Evolutionary conservation across 495 filamentous ascomycete genomes (phyloP), one percentile per base, ranked within the genome.

Genomic region (Penicillium steckii): DNA sequence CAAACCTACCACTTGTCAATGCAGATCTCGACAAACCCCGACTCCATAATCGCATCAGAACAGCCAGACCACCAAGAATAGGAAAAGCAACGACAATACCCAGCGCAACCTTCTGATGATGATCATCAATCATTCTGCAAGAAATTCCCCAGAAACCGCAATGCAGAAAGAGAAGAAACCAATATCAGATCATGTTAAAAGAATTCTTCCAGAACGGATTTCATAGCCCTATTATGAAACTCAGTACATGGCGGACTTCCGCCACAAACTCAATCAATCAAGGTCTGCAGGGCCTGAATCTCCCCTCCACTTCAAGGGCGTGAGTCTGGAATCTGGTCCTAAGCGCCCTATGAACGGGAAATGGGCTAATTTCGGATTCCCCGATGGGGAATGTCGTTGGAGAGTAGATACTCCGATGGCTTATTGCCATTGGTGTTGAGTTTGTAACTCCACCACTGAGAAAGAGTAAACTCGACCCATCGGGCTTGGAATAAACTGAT

Each of bases 41-140:
- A 54, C 74, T 72, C 50, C 72, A 78, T 9, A 71, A 56, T 24
- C 77, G 66, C 27, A 76, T 51, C 21, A 68, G 32, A 26, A 80
- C 62, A 6, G 76, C 63, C 22, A 78, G 50, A 1, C 76, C 68
- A 12, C 74, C 72, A 5, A 81, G 51, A 13, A 68, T 62, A 9
- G 76, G 67, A 40, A 81, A 80, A 42, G 72, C 71, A 44, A 79
- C 64, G 23, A 74, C 71, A 49, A 81, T 61, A 19, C 68, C 73
- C 40, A 79, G 60, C 10, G 74, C 76, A 25, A 66, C 66, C 22
- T 59, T 67, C 53, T 81, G 78, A 1, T 56, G 59, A 42, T 50
- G 55, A 35, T 60, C 46, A 37, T 65, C 56, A 50, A 62, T 33
- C 61, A 64, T 64, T 3, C 2, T 50, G 8, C 38, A 41, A 22